These are phyloP conservation scores for Hydnum rufescens DNA, from an alignment of 768 basidiomycete species.

Conservation along the genomic window DNA sequence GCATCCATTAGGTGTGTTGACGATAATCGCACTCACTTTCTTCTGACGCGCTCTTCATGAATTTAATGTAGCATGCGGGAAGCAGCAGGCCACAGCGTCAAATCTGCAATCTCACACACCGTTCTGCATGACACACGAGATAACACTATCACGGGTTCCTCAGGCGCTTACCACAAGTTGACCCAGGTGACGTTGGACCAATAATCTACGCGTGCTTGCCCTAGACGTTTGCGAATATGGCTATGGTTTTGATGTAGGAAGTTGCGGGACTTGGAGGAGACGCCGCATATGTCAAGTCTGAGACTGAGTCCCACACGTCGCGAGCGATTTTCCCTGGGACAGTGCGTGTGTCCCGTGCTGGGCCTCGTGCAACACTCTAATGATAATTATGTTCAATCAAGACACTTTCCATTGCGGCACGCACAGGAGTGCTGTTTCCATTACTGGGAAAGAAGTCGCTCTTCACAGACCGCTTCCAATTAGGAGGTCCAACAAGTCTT, in stretches of 20 bases:
- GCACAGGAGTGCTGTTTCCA: slow-evolving; percentile 51
- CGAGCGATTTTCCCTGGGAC: slow-evolving; percentile 35
- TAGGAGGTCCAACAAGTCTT: slow-evolving; percentile 78
- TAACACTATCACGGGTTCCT: slow-evolving; percentile 38
- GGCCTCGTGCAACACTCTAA: background rate
- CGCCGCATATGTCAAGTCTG: slow-evolving; percentile 52
- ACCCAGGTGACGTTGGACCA: slow-evolving; percentile 5
- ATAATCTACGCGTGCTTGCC: background rate
- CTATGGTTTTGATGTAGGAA: slow-evolving; percentile 16
- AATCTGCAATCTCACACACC: slow-evolving; percentile 68
- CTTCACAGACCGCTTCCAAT: slow-evolving; percentile 75
- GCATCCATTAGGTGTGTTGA: slow-evolving; percentile 62
- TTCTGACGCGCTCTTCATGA: slow-evolving; percentile 3
- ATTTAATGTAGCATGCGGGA: slow-evolving; percentile 45
- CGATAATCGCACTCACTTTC: background rate
- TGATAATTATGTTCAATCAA: slow-evolving; percentile 18
- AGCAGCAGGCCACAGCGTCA: slow-evolving; percentile 58
- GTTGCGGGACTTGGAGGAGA: slow-evolving; percentile 71
- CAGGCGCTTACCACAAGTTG: slow-evolving; percentile 42
- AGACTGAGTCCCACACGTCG: slow-evolving; percentile 44
- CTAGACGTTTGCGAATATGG: slow-evolving; percentile 1
- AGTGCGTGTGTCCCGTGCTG: slow-evolving; percentile 23
- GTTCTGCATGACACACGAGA: slow-evolving; percentile 61
- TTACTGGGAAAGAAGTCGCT: slow-evolving; percentile 23
- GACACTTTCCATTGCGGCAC: slow-evolving; percentile 56